These are phyloP conservation scores for Aspergillus sp. DNA, from an alignment of 2,329 filamentous ascomycete genomes.

Conservation along the genomic window DNA sequence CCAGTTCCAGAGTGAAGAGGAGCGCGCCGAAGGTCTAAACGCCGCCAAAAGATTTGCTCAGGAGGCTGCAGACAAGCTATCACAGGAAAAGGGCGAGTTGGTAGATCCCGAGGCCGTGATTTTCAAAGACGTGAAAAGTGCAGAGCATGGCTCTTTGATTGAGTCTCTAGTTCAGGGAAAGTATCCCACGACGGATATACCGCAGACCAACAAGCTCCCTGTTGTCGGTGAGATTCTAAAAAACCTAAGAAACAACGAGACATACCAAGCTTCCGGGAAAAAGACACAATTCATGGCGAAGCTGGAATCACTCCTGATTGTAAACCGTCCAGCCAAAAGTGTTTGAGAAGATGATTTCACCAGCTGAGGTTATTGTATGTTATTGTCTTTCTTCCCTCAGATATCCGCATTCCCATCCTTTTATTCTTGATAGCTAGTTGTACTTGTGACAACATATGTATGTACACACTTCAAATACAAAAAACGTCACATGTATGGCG, in stretches of 20 bases:
- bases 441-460: not conserved
- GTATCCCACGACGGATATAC: slow-evolving; percentile 26
- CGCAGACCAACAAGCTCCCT: slow-evolving; percentile 22
- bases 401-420: not conserved
- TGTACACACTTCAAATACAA: not conserved
- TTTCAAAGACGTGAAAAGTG: slow-evolving; percentile 27
- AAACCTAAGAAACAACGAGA: slow-evolving; percentile 43
- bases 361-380: slow-evolving; percentile 10
- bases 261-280: slow-evolving; percentile 39
- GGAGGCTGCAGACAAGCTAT: slow-evolving; percentile 33
- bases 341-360: slow-evolving; percentile 13
- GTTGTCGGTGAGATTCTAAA: slow-evolving; percentile 34
- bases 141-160: slow-evolving; percentile 30
- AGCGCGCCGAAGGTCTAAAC: slow-evolving; percentile 36
- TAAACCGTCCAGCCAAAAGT: slow-evolving; percentile 28
- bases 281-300: slow-evolving; percentile 38
- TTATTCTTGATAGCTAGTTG: not conserved
- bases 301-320: slow-evolving; percentile 36
- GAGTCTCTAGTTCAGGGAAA: slow-evolving; percentile 34
- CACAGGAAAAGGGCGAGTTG: slow-evolving; percentile 38
- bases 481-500: not conserved
- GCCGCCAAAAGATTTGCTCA: slow-evolving; percentile 36
- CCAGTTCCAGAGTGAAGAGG: slow-evolving; percentile 36
- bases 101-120: slow-evolving; percentile 33
- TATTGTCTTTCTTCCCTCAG: slow-evolving; percentile 3